These are phyloP conservation scores for Xylariaceae sp. DNA, from an alignment of 2,329 filamentous ascomycete genomes.

Conservation along the genomic window DNA sequence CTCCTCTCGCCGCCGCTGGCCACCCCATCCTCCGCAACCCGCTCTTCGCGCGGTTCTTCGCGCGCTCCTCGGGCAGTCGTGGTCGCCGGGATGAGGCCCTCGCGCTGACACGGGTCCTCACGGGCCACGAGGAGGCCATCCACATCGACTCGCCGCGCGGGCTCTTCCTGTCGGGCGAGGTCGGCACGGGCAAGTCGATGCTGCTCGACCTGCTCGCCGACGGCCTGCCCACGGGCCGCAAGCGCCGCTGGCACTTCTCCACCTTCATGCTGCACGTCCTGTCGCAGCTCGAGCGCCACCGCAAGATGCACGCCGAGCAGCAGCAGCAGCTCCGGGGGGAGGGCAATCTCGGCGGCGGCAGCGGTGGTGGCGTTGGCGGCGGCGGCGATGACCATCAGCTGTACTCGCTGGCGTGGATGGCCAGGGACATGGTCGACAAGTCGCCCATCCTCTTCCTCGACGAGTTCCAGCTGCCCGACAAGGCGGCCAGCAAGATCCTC, in stretches of 20 bases:
- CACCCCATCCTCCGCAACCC: constrained; percentile 53
- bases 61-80: constrained; percentile 43
- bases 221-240: constrained; percentile 64
- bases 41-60: constrained; percentile 52
- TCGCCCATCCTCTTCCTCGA: constrained; percentile 74
- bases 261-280: constrained; percentile 78
- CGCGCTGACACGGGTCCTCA: constrained; percentile 61
- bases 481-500: constrained; percentile 69
- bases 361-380: no score
- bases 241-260: constrained; percentile 75
- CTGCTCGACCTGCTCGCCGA: constrained; percentile 76
- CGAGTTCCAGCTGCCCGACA: constrained; percentile 77
- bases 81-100: constrained; percentile 52
- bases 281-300: constrained; percentile 60
- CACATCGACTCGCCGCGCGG: constrained; percentile 65
- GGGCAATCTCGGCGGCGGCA: no score
- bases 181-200: constrained; percentile 80
- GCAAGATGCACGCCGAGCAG: constrained; percentile 30
- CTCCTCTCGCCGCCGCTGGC: constrained; percentile 38
- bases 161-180: constrained; percentile 71
- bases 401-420: constrained; percentile 66
- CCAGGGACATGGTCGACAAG: constrained; percentile 66
- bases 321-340: no score
- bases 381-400: constrained; percentile 34
- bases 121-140: constrained; percentile 63